Conservation (phyloP, 768 basidiomycete genomes). For the Cystofilobasidium bisporidii region DNA sequence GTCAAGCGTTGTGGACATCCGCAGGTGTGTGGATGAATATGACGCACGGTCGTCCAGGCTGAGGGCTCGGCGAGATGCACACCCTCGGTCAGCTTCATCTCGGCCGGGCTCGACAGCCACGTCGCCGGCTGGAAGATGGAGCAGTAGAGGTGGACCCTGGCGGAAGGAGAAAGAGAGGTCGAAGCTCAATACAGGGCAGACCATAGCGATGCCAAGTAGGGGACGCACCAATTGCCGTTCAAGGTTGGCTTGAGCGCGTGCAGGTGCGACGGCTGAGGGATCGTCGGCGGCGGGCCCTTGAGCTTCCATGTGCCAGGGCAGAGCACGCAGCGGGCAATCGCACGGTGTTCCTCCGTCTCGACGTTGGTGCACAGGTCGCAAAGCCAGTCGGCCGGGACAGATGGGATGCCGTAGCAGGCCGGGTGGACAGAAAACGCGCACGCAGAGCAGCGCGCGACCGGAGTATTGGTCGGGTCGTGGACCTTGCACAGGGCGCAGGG, state of each 20-base stretch:
- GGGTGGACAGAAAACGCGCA: conserved; percentile 16
- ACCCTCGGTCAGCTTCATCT: conserved; percentile 9
- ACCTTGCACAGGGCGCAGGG: conserved; percentile 16
- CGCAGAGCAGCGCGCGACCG: not conserved
- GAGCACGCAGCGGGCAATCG: conserved; percentile 16
- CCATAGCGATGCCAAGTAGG: too few species aligned
- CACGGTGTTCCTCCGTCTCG: conserved; percentile 5
- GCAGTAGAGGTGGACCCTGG: conserved; percentile 22
- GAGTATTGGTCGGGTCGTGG: conserved; percentile 4
- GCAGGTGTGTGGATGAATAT: not conserved
- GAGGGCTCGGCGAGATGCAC: not conserved
- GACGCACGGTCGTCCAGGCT: conserved; percentile 11
- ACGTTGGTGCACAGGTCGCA: conserved; percentile 17
- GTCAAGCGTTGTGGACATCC: too few species aligned
- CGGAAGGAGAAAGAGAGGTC: too few species aligned
- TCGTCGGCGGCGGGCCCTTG: not conserved
- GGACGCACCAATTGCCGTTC: conserved; percentile 3
- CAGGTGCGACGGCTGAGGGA: conserved; percentile 9
- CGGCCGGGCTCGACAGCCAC: not conserved
- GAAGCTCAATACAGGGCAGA: too few species aligned
- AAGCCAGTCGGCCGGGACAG: not conserved
- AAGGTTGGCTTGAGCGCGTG: conserved; percentile 23
- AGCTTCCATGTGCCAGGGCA: conserved; percentile 4
- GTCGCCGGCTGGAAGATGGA: conserved; percentile 11
- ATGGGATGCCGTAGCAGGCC: not conserved